Base-by-base conservation (phyloP, 441 rosid genomes). In the Populus hybrid region DNA sequence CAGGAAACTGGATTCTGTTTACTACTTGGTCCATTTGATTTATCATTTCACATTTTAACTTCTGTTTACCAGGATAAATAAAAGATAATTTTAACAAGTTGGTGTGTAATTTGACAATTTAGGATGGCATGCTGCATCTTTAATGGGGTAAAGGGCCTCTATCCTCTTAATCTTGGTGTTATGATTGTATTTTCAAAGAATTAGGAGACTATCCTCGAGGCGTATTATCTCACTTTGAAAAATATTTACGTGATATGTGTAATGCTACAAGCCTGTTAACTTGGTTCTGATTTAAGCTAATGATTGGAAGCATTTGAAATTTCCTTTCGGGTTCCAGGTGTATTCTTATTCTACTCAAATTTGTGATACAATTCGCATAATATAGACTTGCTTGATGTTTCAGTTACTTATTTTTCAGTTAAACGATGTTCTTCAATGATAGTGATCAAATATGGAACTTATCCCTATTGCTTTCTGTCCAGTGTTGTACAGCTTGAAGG, bases 401-500 rank as follows among this genome's bases (percentile, higher is more conserved):
- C 12, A 10, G 26, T 80, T 61, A 16, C 32, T 61, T 70, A 34
- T 61, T 59, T 70, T 36, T 69, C 26, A 1, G 7, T 35, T 57
- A 24, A 28, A 70, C 10, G 6, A 30, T 57, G 59, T 32, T 38
- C 75, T 30, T 59, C 53, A 34, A 16, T 36, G 38, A 53, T 65
- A 67, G 28, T 18, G 71, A 26, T 14, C 26, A 38, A 36, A 71
- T n/a, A 57, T n/a, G 1, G 34, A 66, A 78, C 72, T 73, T 76
- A 42, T 76, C 26, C 28, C 34, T 71, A 3, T 40, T 53, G 38
- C 19, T 76, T 59, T 68, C 7, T 42, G 69, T 64, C n/a, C 89
- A 96, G 98, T 94, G 75, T 82, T 96, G 75, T n/a, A 76, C 76
- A 90, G 92, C 82, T 89, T 96, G 87, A 94, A 88, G 80, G 93